Percentiles rank a stretch among this genome's conserved stretches.
Conservation (phyloP, 1,139 yeast genomes). For the Schwanniomyces etchellsii region DNA sequence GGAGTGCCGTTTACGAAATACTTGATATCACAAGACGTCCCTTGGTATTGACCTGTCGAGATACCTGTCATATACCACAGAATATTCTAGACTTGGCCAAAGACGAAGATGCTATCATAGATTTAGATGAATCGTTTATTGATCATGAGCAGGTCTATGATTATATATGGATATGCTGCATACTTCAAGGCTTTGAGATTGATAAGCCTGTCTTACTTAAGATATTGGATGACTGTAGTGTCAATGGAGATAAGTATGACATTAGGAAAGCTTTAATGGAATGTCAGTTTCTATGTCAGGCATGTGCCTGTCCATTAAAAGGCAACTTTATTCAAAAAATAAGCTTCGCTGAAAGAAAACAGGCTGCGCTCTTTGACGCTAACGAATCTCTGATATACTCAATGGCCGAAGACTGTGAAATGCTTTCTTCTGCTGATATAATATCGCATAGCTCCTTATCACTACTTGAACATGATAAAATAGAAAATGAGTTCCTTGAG, state of each 20-base stretch:
- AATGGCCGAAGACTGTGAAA: slow-evolving; percentile 19
- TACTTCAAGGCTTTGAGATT: slow-evolving; percentile 33
- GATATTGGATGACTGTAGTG: slow-evolving; percentile 19
- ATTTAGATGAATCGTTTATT: slow-evolving; percentile 14
- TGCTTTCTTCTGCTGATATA: slow-evolving; percentile 35
- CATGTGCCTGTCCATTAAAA: slow-evolving; percentile 1
- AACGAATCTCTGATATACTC: slow-evolving; percentile 6
- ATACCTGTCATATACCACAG: slow-evolving; percentile 48
- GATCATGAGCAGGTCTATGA: slow-evolving; percentile 15
- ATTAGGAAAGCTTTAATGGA: slow-evolving; percentile 49
- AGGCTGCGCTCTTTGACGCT: neutral
- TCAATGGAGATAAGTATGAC: slow-evolving; percentile 31
- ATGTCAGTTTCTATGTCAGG: slow-evolving; percentile 54
- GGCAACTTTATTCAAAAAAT: slow-evolving; percentile 1
- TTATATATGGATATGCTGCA: slow-evolving; percentile 38
- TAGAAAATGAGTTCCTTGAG: slow-evolving; percentile 34
- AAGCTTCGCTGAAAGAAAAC: neutral
- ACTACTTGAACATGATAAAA: slow-evolving; percentile 26
- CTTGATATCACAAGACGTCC: slow-evolving; percentile 72
- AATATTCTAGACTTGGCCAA: slow-evolving; percentile 42
- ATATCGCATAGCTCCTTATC: slow-evolving; percentile 29
- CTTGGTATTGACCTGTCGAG: slow-evolving; percentile 68
- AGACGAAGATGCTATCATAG: slow-evolving; percentile 33
- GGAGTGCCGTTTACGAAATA: slow-evolving; percentile 67
- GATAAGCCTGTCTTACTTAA: slow-evolving; percentile 23